phyloP scores from a whole-genome alignment of 2,329 filamentous ascomycete species.

The Lachnellula suecica region DNA sequence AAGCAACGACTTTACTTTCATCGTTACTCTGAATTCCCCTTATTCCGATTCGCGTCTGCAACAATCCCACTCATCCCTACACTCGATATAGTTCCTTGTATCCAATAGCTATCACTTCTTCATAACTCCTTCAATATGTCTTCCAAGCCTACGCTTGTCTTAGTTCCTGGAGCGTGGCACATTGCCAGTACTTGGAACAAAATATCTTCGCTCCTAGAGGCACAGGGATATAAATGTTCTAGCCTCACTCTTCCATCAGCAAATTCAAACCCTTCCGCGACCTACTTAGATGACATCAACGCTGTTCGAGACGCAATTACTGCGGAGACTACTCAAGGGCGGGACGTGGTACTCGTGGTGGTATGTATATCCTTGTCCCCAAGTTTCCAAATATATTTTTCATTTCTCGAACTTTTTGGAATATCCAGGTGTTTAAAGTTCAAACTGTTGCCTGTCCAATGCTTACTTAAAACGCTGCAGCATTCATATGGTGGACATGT shows the following conservation, averaged over 20 bases:
- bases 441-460: no score
- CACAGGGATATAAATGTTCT: slow-evolving; percentile 33
- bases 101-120: not conserved
- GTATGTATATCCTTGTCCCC: no score
- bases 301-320: slow-evolving; percentile 34
- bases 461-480: no score
- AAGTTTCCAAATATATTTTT: no score
- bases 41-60: not conserved
- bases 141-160: slow-evolving; percentile 38
- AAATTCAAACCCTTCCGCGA: slow-evolving; percentile 26
- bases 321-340: slow-evolving; percentile 33
- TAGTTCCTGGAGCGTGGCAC: slow-evolving; percentile 51
- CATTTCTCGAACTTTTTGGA: no score
- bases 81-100: not conserved
- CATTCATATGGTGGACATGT: slow-evolving; percentile 44
- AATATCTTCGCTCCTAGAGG: slow-evolving; percentile 32
- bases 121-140: slow-evolving; percentile 9
- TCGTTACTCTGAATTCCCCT: not conserved
- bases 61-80: not conserved
- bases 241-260: slow-evolving; percentile 37
- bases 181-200: slow-evolving; percentile 36
- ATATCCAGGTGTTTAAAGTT: no score
- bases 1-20: no score
- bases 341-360: slow-evolving; percentile 40
- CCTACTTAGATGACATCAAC: slow-evolving; percentile 38